A percentile compares a stretch with the other conserved stretches of the same genome.
phyloP scores from a whole-genome alignment of 1,284 basidiomycete species.

The Heimioporus punctisporus region DNA sequence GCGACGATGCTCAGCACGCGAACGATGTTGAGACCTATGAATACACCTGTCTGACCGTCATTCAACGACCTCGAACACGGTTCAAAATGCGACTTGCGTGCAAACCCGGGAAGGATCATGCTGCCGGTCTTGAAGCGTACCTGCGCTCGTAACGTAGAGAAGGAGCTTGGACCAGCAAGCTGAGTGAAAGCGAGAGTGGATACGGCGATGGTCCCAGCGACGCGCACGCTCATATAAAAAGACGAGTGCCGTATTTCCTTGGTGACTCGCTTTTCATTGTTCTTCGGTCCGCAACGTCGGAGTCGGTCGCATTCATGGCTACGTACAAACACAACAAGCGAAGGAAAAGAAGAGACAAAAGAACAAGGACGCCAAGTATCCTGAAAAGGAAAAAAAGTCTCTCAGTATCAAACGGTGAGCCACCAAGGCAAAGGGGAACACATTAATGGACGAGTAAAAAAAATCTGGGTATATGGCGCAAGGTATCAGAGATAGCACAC shows the following conservation, averaged over 20 bases:
- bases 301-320: constrained; percentile 1
- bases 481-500: constrained; percentile 20
- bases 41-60: constrained; percentile 48
- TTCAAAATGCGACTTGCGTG: constrained; percentile 39
- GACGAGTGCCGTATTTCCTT: constrained; percentile 22
- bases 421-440: not conserved
- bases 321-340: constrained; percentile 20
- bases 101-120: constrained; percentile 49
- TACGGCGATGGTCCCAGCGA: too few species aligned
- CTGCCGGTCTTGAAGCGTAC: constrained; percentile 18
- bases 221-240: not conserved
- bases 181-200: not conserved
- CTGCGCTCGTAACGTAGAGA: constrained; percentile 22
- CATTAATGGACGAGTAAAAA: constrained; percentile 6
- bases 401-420: constrained; percentile 12
- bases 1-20: constrained; percentile 78
- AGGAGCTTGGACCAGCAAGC: constrained; percentile 32
- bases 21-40: constrained; percentile 78
- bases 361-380: constrained; percentile 16
- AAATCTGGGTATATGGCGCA: constrained; percentile 28
- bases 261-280: constrained; percentile 29
- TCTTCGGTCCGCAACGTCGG: constrained; percentile 8
- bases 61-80: not conserved
- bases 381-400: constrained; percentile 8
- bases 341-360: constrained; percentile 6